These are phyloP conservation scores for Arbutus unedo DNA, from an alignment of 148 eudicot genomes.

Conservation along the genomic window DNA sequence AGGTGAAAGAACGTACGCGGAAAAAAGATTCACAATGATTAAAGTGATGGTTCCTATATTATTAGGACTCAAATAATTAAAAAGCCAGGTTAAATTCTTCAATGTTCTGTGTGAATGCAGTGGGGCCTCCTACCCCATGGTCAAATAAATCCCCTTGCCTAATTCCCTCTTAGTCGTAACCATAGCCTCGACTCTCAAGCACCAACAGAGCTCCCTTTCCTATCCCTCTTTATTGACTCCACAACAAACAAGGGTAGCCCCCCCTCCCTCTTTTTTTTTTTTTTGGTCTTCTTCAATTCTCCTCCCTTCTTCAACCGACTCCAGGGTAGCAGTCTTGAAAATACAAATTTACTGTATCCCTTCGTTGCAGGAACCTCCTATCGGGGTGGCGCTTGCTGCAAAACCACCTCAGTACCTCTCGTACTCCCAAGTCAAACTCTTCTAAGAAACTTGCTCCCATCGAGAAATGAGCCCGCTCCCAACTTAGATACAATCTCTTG, in stretches of 20 bases:
- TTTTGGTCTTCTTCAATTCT: too few relatives aligned
- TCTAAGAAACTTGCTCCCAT: too few relatives aligned
- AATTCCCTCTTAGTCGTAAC: not conserved
- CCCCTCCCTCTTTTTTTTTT: too few relatives aligned
- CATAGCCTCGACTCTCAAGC: not conserved
- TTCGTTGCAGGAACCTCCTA: too few relatives aligned
- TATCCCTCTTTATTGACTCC: not conserved
- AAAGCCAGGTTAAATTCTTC: not conserved
- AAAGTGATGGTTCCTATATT: not conserved
- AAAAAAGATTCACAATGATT: not conserved
- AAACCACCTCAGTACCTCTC: too few relatives aligned
- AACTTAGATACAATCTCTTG: too few relatives aligned
- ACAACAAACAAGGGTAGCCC: too few relatives aligned
- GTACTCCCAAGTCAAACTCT: too few relatives aligned
- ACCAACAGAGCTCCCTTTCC: not conserved
- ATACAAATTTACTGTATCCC: not conserved
- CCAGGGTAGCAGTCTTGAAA: not conserved
- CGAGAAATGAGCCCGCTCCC: too few relatives aligned
- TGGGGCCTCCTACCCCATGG: not conserved
- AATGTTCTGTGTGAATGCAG: not conserved
- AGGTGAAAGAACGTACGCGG: not conserved
- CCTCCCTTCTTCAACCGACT: not conserved
- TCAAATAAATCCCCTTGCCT: not conserved
- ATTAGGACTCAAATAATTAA: not conserved
- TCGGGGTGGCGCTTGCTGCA: too few relatives aligned